A percentile compares a stretch with the other conserved stretches of the same genome.
Conservation (phyloP, 257 asterid species). For the Jaltomata sinuosa region DNA sequence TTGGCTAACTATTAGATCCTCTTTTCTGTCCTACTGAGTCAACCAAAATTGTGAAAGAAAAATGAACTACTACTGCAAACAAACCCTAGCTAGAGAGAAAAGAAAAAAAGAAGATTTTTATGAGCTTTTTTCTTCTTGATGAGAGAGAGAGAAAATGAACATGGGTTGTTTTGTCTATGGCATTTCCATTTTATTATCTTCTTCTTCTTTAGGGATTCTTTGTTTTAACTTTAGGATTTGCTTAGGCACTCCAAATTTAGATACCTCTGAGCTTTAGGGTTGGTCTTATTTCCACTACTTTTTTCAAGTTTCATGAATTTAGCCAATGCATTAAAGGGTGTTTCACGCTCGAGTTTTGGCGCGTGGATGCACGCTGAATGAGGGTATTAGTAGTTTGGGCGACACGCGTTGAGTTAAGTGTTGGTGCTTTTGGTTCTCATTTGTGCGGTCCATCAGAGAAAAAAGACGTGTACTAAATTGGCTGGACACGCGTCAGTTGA, state of each 20-base stretch:
- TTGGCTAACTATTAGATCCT: not conserved
- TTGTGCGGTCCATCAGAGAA: not conserved
- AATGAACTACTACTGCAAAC: not conserved
- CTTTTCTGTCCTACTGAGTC: not conserved
- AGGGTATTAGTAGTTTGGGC: not conserved
- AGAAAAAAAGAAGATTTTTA: not conserved
- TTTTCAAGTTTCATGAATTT: conserved; percentile 8
- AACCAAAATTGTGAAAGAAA: conserved; percentile 3
- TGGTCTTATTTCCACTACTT: conserved; percentile 1
- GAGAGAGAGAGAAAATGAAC: not conserved
- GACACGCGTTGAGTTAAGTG: not conserved
- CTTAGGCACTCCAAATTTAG: not conserved
- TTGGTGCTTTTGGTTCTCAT: not conserved
- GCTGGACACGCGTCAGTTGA: not conserved
- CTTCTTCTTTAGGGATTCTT: conserved; percentile 1
- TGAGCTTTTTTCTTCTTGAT: not conserved
- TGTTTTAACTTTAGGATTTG: conserved; percentile 5
- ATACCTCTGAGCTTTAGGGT: not conserved
- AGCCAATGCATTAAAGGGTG: not conserved
- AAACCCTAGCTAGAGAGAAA: conserved; percentile 21
- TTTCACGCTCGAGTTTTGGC: not conserved
- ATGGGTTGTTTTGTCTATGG: not conserved
- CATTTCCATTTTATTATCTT: not conserved
- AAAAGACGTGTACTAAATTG: not conserved
- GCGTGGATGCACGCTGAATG: not conserved